A percentile compares a stretch with the other conserved stretches of the same genome.
phyloP scores from a whole-genome alignment of 305 asterid genomes.

The Andrographis paniculata region DNA sequence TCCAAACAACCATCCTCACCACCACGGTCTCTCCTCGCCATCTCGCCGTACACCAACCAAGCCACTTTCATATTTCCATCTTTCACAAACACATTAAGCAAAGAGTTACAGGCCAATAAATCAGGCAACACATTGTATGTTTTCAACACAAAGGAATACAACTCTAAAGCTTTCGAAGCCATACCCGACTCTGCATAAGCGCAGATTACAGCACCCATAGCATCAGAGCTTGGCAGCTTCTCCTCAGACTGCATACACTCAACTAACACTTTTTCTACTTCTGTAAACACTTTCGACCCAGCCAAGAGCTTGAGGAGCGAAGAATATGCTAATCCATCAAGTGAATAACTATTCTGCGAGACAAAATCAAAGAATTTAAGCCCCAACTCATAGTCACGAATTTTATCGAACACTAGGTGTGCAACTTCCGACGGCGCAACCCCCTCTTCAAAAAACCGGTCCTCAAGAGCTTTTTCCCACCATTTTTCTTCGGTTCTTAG shows the following conservation, averaged over 20 bases:
- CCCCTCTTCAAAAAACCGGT: conserved; percentile 48
- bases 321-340: conserved; percentile 69
- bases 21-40: conserved; percentile 37
- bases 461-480: conserved; percentile 57
- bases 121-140: conserved; percentile 36
- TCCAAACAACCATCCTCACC: conserved; percentile 36
- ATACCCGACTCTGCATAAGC: conserved; percentile 49
- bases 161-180: conserved; percentile 55
- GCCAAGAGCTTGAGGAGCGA: conserved; percentile 79
- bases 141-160: conserved; percentile 41
- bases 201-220: conserved; percentile 43
- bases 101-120: conserved; percentile 60
- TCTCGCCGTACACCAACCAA: conserved; percentile 47
- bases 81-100: conserved; percentile 64
- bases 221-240: conserved; percentile 61
- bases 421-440: conserved; percentile 67
- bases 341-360: conserved; percentile 32
- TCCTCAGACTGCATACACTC: conserved; percentile 49
- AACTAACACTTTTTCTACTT: conserved; percentile 42
- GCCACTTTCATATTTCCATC: conserved; percentile 47
- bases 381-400: conserved; percentile 61
- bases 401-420: conserved; percentile 77
- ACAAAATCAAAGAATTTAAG: conserved; percentile 66
- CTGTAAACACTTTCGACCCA: conserved; percentile 42
- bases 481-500: conserved; percentile 39